These are phyloP conservation scores for Boletus sp. DNA, from an alignment of 768 basidiomycete species.

Conservation along the genomic window DNA sequence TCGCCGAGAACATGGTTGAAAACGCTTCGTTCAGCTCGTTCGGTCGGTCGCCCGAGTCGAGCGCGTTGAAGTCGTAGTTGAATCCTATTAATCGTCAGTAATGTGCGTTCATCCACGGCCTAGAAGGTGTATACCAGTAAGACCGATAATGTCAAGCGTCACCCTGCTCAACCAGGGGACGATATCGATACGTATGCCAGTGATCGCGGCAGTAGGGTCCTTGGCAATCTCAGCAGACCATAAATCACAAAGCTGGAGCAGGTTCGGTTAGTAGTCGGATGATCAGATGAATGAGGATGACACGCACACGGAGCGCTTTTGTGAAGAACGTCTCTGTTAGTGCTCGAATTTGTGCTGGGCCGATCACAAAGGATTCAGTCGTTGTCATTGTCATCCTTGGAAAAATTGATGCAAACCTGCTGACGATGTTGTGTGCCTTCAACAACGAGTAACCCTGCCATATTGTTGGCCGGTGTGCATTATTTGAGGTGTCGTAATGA, in stretches of 20 bases:
- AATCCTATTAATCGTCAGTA: slow-evolving; percentile 30
- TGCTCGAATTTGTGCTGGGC: slow-evolving; percentile 53
- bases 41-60: slow-evolving; percentile 22
- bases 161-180: slow-evolving; percentile 33
- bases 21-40: slow-evolving; percentile 36
- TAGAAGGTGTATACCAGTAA: slow-evolving; percentile 29
- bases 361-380: slow-evolving; percentile 32
- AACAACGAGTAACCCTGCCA: slow-evolving; percentile 47
- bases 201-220: slow-evolving; percentile 18
- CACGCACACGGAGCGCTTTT: slow-evolving; percentile 36
- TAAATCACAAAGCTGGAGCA: slow-evolving; percentile 43
- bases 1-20: slow-evolving; percentile 26
- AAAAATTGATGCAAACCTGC: slow-evolving; percentile 27
- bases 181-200: slow-evolving; percentile 27
- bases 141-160: slow-evolving; percentile 43
- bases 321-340: slow-evolving; percentile 55
- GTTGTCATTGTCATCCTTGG: not conserved
- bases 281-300: not conserved
- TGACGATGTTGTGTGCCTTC: slow-evolving; percentile 40
- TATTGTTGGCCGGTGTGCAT: not conserved
- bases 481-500: not conserved
- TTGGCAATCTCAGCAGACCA: slow-evolving; percentile 36
- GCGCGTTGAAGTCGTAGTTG: slow-evolving; percentile 34
- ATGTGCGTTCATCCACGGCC: not conserved
- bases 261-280: not conserved